These are phyloP conservation scores for Posidonia oceanica DNA, from an alignment of 116 monocot genomes.

Conservation along the genomic window DNA sequence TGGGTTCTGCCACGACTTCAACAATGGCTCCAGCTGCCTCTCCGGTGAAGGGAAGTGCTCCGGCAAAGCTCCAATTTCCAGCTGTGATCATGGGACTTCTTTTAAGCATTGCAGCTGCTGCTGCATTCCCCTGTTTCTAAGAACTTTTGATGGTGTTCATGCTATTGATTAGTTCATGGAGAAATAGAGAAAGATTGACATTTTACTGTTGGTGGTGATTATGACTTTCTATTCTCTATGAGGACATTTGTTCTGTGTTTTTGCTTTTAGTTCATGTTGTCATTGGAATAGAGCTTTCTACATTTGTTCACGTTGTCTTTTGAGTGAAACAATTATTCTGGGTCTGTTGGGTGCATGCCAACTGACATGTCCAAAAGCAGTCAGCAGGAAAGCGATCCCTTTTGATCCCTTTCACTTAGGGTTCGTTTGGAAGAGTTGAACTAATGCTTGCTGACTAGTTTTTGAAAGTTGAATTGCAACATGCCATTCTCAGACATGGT, in stretches of 20 bases:
- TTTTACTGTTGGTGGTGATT: background rate
- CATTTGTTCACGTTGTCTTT: too few species aligned
- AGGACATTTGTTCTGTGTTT: too few species aligned
- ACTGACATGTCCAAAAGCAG: too few species aligned
- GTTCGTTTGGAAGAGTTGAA: too few species aligned
- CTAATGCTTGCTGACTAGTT: too few species aligned
- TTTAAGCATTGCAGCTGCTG: constrained; percentile 3
- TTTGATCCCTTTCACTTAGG: too few species aligned
- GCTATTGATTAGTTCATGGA: background rate
- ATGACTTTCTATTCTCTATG: too few species aligned
- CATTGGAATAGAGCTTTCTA: background rate
- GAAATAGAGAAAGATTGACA: background rate
- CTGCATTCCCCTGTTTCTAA: constrained; percentile 2
- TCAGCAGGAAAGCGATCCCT: too few species aligned
- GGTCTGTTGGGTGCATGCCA: too few species aligned
- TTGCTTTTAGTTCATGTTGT: background rate
- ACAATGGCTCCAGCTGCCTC: background rate
- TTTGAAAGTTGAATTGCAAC: too few species aligned
- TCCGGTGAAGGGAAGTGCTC: background rate
- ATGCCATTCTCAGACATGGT: too few species aligned
- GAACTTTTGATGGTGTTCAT: background rate
- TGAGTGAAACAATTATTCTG: too few species aligned
- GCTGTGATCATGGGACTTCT: background rate
- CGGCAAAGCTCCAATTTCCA: background rate
- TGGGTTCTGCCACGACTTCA: background rate